Evolutionary conservation across 805 yeast genomes (phyloP).

Genomic region (Pichia paraexigua): DNA sequence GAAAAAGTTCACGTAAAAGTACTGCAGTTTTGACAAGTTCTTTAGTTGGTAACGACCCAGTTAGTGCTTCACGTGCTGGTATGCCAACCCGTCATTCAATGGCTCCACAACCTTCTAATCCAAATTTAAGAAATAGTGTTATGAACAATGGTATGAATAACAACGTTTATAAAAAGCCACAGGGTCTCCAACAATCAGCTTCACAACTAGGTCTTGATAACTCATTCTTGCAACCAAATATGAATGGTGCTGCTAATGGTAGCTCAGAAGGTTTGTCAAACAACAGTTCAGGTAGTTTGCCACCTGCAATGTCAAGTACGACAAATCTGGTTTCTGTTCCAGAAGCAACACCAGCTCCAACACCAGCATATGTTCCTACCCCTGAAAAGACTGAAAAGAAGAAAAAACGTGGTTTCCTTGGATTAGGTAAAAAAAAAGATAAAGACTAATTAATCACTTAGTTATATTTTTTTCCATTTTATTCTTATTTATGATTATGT

Average conservation of each 20-base stretch:
- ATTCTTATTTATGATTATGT: not conserved
- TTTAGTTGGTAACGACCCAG: slow-evolving; percentile 11
- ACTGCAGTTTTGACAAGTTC: slow-evolving; percentile 25
- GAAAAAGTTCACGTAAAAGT: slow-evolving; percentile 35
- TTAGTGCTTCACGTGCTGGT: slow-evolving; percentile 20
- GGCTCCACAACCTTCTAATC: slow-evolving; percentile 18
- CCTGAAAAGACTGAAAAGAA: slow-evolving; percentile 23
- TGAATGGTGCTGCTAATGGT: slow-evolving; percentile 2
- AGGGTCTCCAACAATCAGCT: not conserved
- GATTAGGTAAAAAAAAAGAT: slow-evolving; percentile 37
- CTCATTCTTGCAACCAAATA: slow-evolving; percentile 4
- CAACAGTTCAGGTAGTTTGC: slow-evolving; percentile 5
- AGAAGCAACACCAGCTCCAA: slow-evolving; percentile 28
- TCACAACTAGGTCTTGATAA: slow-evolving; percentile 1
- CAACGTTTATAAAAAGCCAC: not conserved
- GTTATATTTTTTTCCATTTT: not conserved
- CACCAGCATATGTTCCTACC: slow-evolving; percentile 44
- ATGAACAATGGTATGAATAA: not conserved
- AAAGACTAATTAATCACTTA: not conserved
- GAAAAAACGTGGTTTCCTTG: slow-evolving; percentile 54
- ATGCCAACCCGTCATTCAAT: slow-evolving; percentile 22
- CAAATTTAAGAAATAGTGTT: not conserved
- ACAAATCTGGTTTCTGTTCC: slow-evolving; percentile 20
- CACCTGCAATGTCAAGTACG: not conserved
- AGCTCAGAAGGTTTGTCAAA: slow-evolving; percentile 2